Base-by-base conservation (phyloP, 2,329 filamentous ascomycete genomes). In the Claviceps sp. region DNA sequence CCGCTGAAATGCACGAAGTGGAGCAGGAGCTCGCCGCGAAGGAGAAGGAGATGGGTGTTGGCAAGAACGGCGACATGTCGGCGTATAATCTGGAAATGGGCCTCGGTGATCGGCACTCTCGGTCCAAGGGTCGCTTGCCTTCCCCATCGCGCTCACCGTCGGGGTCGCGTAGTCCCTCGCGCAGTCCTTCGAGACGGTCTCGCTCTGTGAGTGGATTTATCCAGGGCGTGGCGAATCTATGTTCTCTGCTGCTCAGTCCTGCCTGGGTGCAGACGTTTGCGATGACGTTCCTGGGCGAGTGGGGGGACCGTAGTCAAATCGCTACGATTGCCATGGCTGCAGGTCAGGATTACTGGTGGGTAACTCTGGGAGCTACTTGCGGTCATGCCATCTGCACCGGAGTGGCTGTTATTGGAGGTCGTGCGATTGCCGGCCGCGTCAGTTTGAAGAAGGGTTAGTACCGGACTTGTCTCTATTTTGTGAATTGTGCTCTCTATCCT, bases 241-340 rank as follows among this genome's bases (percentile, higher is more conserved):
- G 89, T 56, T 89, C 87, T 11, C 75, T 98, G 6, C 77, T 98
- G 4, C 76, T 98, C 41, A 95, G 88, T 68, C 93, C 93, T 1
- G 93, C 90, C 0, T 98, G 93, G 93, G 93, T 98, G 14, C 91
- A 97, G 70, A 98, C 93, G 0, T 98, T 98, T 65, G 81, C 94
- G 60, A 98, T 98, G 93, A 98, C 93, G 2, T 98, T 98, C 71
- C 72, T 98, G 34, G 93, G 93, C 42, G 93, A 98, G 68, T 98
- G 93, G 93, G 93, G 93, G 53, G 93, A 98, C 64, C 82, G 93
- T 59, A 95, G 88, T 65, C 93, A 98, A 71, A 97, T 98, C 62
- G 93, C 93, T 22, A 98, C 93, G 0, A 95, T 98, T 64, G 93
- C 93, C 51, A 98, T 98, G 93, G 93, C 93, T 48, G 91, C 93